Evolutionary conservation across 331 rosid genomes (phyloP), one percentile per base, ranked within the genome.

Genomic region (Telfairia occidentalis): DNA sequence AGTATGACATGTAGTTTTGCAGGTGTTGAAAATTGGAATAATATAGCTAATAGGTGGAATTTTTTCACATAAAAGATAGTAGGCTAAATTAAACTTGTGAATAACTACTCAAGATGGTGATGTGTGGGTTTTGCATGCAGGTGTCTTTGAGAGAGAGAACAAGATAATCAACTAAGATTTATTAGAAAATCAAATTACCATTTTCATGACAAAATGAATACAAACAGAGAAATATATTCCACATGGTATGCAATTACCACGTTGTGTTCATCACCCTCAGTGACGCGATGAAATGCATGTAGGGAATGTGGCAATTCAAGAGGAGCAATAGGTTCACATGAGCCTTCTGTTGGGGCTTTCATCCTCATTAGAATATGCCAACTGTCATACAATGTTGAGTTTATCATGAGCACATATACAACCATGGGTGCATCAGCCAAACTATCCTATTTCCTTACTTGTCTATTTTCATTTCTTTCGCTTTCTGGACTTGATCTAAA

Each of bases 351-450:
- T 12, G 97, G 96, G 78, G 80, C 77, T 85, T 63, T 87, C 97
- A 91, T 95, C 81, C 97, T 85, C 98, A 95, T 95, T 64, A 91
- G 85, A 78, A 95, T 76, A 83, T 95, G 98, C 97, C 98, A 91
- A 82, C 98, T 94, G 84, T 76, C 65, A 78, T 55, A 76, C 79
- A 54, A 50, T 32, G 26, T 9, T 9, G 7, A 37, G 57, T 10
- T 55, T 52, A 21, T 28, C 54, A 58, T n/a, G 75, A 78, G 18
- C 24, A 55, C 18, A 59, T 75, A 28, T 46, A 28, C 46, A 19
- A 52, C 64, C 71, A 35, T 60, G 48, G 32, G 42, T 10, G 71
- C 30, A 11, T 45, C 40, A 75, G 43, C 30, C 78, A 21, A 4
- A 23, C 4, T 19, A 48, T 61, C 15, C 73, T 45, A 13, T 60